These are phyloP conservation scores for Mycosarcoma maydis DNA, from an alignment of 1,284 basidiomycete genomes.

Conservation along the genomic window DNA sequence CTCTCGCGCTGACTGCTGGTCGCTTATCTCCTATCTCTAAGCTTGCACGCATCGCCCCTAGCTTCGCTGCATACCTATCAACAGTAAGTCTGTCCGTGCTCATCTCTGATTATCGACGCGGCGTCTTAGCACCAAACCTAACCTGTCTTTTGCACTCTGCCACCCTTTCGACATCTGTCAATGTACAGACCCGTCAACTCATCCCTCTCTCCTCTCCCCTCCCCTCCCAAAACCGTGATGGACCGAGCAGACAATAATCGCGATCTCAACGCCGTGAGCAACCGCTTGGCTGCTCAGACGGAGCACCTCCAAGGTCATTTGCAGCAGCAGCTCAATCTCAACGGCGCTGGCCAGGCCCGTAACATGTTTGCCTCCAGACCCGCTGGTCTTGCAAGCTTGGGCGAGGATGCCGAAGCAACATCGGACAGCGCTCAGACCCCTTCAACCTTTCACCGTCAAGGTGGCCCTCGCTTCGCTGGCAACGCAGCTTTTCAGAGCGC, in stretches of 20 bases:
- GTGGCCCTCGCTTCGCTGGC: constrained; percentile 58
- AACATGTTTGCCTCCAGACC: constrained; percentile 46
- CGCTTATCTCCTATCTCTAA: too few relatives aligned
- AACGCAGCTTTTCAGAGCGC: constrained; percentile 61
- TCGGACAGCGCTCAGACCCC: constrained; percentile 22
- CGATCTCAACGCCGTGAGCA: constrained; percentile 42
- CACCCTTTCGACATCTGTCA: background rate
- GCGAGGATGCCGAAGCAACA: constrained; percentile 47
- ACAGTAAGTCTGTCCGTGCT: background rate
- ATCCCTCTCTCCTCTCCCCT: background rate
- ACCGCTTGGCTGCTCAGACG: constrained; percentile 52
- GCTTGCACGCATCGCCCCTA: background rate
- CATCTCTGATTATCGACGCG: background rate
- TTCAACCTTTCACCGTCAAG: constrained; percentile 31
- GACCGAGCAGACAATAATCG: constrained; percentile 25
- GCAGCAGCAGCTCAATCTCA: constrained; percentile 57
- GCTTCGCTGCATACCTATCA: background rate
- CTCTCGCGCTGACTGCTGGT: too few relatives aligned
- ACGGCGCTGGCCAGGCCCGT: constrained; percentile 19
- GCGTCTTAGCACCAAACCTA: background rate
- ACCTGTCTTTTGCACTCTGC: background rate
- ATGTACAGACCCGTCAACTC: background rate
- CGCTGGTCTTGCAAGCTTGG: constrained; percentile 54
- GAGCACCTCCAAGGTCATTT: constrained; percentile 56
- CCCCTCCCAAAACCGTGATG: constrained; percentile 4